Conservation (phyloP, 2,329 filamentous ascomycete genomes). For the Diplodia seriata region DNA sequence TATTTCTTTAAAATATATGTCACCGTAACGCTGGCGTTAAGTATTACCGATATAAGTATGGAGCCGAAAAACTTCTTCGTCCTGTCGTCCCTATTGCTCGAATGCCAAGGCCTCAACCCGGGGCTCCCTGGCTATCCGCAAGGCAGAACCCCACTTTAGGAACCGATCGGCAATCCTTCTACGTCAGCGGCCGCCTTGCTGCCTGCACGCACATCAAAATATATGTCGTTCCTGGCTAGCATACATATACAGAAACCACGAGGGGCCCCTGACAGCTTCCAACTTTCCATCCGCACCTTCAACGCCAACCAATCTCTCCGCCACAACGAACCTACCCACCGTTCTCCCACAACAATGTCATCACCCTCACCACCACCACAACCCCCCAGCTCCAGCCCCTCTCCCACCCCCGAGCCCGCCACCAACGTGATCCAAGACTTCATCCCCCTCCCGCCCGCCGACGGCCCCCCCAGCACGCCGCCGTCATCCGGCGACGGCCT, state of each 20-base stretch:
- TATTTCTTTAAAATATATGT: no score
- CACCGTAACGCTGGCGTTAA: no score
- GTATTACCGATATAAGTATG: no score
- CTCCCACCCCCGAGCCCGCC: not conserved
- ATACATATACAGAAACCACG: not conserved
- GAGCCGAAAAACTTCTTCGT: no score
- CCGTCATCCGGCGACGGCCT: not conserved
- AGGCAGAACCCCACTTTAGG: not conserved
- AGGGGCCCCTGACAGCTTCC: not conserved
- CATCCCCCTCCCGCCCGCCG: not conserved
- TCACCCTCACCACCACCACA: not conserved
- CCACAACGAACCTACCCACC: no score
- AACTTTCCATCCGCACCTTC: not conserved
- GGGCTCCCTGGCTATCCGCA: not conserved
- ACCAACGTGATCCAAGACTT: not conserved
- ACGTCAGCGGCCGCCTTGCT: not conserved
- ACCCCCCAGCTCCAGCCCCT: not conserved
- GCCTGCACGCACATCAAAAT: not conserved
- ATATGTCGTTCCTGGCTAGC: not conserved
- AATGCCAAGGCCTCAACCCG: no score
- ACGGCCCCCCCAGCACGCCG: not conserved
- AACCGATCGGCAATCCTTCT: conserved; percentile 5
- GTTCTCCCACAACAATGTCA: not conserved
- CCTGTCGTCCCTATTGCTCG: no score
- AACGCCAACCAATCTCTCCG: no score